Conservation (phyloP, 306 rosid species). For the Glycine tomentella region DNA sequence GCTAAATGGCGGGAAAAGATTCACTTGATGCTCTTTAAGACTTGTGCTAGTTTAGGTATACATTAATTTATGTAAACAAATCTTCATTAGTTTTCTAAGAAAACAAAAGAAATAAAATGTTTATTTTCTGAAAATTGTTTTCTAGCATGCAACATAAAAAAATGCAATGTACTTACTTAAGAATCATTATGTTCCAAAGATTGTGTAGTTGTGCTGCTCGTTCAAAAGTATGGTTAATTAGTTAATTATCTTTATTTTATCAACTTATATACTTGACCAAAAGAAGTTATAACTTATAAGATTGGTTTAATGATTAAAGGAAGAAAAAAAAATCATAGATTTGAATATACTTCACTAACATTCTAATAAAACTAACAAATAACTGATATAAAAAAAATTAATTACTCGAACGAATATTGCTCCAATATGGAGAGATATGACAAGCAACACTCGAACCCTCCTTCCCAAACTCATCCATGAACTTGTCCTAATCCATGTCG, state of each 20-base stretch:
- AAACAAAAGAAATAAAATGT: not conserved
- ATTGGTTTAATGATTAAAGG: too few species aligned
- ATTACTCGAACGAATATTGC: not conserved
- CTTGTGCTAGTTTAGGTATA: not conserved
- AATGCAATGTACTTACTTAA: not conserved
- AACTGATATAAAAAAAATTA: too few species aligned
- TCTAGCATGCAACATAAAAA: not conserved
- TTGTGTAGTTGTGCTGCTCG: not conserved
- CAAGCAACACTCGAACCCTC: not conserved
- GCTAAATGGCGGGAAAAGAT: not conserved
- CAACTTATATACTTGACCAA: not conserved
- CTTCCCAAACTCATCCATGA: not conserved
- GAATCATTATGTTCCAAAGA: not conserved
- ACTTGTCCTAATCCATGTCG: not conserved
- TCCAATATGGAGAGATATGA: not conserved
- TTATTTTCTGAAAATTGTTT: not conserved
- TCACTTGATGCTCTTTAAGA: slow-evolving; percentile 1
- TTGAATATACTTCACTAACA: too few species aligned
- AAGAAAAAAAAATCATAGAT: too few species aligned
- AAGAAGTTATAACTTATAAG: too few species aligned
- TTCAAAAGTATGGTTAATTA: not conserved
- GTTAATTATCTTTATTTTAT: not conserved
- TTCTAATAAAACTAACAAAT: too few species aligned
- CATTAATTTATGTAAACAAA: not conserved
- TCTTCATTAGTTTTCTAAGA: not conserved